Conservation (phyloP, 176 grass and related monocot genomes). For the Paspalum notatum region DNA sequence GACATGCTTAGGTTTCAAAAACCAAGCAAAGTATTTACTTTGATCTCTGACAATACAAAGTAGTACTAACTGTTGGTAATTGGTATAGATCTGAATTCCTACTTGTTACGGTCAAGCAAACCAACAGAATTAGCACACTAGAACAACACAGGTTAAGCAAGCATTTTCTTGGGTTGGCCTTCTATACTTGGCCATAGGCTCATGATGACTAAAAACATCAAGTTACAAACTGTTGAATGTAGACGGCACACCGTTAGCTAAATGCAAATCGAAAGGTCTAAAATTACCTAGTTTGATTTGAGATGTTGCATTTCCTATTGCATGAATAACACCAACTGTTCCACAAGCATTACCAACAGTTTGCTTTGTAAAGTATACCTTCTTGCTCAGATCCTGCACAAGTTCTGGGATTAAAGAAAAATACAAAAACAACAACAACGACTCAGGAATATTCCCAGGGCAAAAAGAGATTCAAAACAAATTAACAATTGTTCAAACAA, state of each 20-base stretch:
- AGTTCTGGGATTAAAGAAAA: slow-evolving; percentile 25
- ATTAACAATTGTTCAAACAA: not conserved
- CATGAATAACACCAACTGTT: slow-evolving; percentile 96
- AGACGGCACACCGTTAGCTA: not conserved
- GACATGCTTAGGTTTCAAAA: slow-evolving; percentile 19
- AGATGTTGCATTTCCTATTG: slow-evolving; percentile 82
- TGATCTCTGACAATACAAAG: slow-evolving; percentile 18
- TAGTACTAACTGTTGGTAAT: not conserved
- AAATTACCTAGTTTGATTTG: slow-evolving; percentile 82
- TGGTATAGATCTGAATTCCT: not conserved
- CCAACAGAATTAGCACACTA: not conserved
- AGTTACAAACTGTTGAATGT: not conserved
- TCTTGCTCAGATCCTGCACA: slow-evolving; percentile 68
- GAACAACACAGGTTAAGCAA: not conserved
- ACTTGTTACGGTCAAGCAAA: not conserved
- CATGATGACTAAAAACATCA: slow-evolving; percentile 21
- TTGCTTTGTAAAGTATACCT: slow-evolving; percentile 94
- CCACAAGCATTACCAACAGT: slow-evolving; percentile 99
- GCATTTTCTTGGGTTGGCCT: not conserved
- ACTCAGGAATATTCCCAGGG: not conserved
- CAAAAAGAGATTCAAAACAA: not conserved
- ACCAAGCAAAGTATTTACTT: slow-evolving; percentile 20
- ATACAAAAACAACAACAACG: not conserved
- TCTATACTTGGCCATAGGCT: not conserved
- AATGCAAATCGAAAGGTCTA: slow-evolving; percentile 15